Base-by-base conservation (phyloP, 257 asterid genomes). In the Apocynum venetum region DNA sequence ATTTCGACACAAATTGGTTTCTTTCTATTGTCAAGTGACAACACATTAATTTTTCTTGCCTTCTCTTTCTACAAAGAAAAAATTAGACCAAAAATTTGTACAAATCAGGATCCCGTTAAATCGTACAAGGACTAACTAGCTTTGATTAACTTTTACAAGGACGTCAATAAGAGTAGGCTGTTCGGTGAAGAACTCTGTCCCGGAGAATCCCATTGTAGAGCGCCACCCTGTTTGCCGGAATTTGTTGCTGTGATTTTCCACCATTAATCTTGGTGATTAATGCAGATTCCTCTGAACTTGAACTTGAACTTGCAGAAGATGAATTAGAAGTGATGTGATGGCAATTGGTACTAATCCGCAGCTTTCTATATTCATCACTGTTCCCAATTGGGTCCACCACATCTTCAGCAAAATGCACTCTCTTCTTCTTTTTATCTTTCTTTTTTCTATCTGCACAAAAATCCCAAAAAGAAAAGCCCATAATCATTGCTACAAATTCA, bases 381-480 rank as follows among this genome's bases (percentile, higher is more conserved):
- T 93, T 91, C 40, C 97, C 98, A 79, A 19, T 83, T 20, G 98
- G 94, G 88, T 91, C 98, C 88, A 91, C 97, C 84, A 93, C 96
- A 76, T 90, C 94, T 79, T 86, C 92, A 66, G 97, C 98, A 82
- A 93, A 91, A 56, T 89, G 93, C 87, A 93, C 98, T 76, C 72
- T 91, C 80, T 91, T 92, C 88, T 88, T 89, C 86, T 85, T 91
- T 77, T 84, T 87, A 57, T 83, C 82, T 48, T 80, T 76, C 78
- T 83, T 88, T 86, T 79, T 87, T 78, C 79, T 81, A 82, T 83
- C 94, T 87, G 85, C 73, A 80, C 69, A 77, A 41, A 74, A 4
- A 63, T 25, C 80, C 56, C 2, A 60, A 10, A 25, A 1, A 59
- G 55, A 59, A 19, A 1, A 6, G 6, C 8, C 35, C 12, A 40